Percentiles rank a stretch among this genome's conserved stretches.
phyloP scores from a whole-genome alignment of 2,329 filamentous ascomycete species.

The Colletotrichum melonis region DNA sequence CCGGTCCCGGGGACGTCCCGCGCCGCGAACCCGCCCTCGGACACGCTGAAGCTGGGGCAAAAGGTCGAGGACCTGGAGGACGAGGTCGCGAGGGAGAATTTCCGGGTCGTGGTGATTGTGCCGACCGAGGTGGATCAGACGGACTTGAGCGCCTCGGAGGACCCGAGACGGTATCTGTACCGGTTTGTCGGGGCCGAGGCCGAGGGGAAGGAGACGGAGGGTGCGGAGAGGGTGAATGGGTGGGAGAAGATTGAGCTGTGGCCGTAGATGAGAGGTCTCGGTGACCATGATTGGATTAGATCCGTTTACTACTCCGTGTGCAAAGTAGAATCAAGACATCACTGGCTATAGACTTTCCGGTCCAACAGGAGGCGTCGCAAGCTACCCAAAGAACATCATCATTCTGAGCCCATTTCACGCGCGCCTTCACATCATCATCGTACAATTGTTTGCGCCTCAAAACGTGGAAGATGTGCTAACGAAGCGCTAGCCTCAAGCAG shows the following conservation, averaged over 20 bases:
- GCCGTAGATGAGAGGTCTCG: constrained; percentile 54
- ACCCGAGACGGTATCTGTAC: constrained; percentile 75
- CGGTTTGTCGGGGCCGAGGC: constrained; percentile 60
- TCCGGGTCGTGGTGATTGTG: constrained; percentile 84
- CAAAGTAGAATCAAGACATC: background rate
- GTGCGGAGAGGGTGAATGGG: constrained; percentile 45
- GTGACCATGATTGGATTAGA: background rate
- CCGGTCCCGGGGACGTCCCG: constrained; percentile 75
- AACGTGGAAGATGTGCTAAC: background rate
- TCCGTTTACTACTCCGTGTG: background rate
- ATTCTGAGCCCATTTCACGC: constrained; percentile 12
- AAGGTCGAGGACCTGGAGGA: constrained; percentile 80
- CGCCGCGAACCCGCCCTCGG: constrained; percentile 56
- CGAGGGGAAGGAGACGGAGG: constrained; percentile 40
- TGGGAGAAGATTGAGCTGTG: constrained; percentile 81
- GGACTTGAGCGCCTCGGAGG: constrained; percentile 75
- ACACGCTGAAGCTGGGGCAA: constrained; percentile 63
- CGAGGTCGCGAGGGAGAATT: constrained; percentile 76
- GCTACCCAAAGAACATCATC: background rate
- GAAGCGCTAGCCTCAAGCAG: background rate
- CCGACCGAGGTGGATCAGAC: constrained; percentile 82
- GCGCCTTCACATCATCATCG: constrained; percentile 20
- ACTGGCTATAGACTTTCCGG: background rate
- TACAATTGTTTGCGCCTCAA: background rate
- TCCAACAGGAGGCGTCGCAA: background rate